Base-by-base conservation (phyloP, 306 rosid species). In the Casuarina cunninghamiana region DNA sequence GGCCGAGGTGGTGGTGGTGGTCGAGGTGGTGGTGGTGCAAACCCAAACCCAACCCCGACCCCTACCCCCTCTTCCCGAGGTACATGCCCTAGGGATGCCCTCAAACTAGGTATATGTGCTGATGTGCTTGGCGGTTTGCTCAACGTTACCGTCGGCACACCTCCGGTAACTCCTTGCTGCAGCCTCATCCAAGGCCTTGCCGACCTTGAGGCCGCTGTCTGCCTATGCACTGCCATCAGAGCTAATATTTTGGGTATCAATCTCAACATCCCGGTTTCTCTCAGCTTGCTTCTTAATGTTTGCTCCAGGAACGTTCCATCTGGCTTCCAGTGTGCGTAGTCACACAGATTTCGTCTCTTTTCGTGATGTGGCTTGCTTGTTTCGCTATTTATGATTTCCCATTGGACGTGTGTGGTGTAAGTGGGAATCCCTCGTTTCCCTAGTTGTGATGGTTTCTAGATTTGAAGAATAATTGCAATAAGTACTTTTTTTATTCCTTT, bases 211-310 rank as follows among this genome's bases (percentile, higher is more conserved):
- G 95, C 95, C 16, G 97, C 95, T 1, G 78, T 82, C 7, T 93
- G 98, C 78, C 93, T 93, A 11, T 93, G 97, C 88, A 93, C 97
- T 78, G 98, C 88, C 49, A 81, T 91, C 32, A 91, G 2, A 16
- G 97, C 95, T 5, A 86, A 77, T 75, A 85, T 91, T 77, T 75
- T 93, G 69, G 97, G 97, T 50, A 86, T 86, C 78, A 84, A 77
- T 77, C 85, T 93, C 57, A 89, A 93, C 84, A 32, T 93, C 75
- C 98, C 97, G 0, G 0, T 91, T 68, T 79, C 93, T 1, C 95
- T 93, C 35, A 88, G 78, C 82, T 80, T 93, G 83, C 95, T 93
- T 62, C 93, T 93, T 48, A 88, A 93, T 66, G 89, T 80, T 54
- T 93, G 98, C 80, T 51, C 75, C 3, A 77, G 63, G 66, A 72